Evolutionary conservation across 2,329 filamentous ascomycete species (phyloP).

Genomic region (Fusarium continuum): DNA sequence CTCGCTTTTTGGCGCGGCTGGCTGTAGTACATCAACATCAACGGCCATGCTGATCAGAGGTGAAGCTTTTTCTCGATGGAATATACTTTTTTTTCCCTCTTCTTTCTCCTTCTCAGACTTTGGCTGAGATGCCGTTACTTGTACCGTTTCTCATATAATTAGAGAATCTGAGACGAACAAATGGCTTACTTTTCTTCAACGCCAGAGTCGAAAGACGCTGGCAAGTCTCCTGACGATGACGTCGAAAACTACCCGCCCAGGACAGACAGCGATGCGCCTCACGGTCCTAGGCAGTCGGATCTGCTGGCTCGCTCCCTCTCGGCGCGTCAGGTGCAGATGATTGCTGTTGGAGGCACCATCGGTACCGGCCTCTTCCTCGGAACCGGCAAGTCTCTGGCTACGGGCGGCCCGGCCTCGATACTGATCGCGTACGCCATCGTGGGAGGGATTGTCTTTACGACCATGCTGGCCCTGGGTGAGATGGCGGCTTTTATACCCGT

Average conservation of each 20-base stretch:
- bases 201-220: constrained; percentile 28
- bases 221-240: constrained; percentile 25
- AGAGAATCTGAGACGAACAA: neutral
- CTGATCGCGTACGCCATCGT: constrained; percentile 66
- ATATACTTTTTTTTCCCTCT: neutral
- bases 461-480: constrained; percentile 67
- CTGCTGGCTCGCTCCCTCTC: constrained; percentile 64
- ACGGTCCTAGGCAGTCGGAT: constrained; percentile 49
- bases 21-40: neutral
- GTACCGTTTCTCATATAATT: neutral
- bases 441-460: constrained; percentile 66
- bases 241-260: constrained; percentile 25
- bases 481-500: constrained; percentile 64
- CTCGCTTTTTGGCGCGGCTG: constrained; percentile 7
- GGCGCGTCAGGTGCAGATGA: constrained; percentile 73
- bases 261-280: constrained; percentile 1
- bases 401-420: constrained; percentile 67
- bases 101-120: neutral
- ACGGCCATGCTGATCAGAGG: neutral
- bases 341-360: constrained; percentile 68
- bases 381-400: constrained; percentile 67
- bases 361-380: constrained; percentile 71
- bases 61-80: neutral
- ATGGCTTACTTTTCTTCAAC: constrained; percentile 20
- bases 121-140: neutral